Base-by-base conservation (phyloP, 106 monocot genomes). In the Acanthochlamys bracteata region DNA sequence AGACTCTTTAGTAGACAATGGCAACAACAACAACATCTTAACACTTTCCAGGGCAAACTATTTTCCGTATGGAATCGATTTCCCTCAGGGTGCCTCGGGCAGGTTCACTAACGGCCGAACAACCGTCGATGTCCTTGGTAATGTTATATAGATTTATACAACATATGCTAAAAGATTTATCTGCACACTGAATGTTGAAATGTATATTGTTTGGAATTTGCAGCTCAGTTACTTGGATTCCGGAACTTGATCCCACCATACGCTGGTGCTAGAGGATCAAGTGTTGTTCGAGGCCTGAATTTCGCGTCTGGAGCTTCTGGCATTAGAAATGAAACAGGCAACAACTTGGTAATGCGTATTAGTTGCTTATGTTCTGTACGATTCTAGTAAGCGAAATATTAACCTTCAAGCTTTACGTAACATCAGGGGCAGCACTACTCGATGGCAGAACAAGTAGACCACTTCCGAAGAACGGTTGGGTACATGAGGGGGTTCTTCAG, bases 61-160 rank as follows among this genome's bases (percentile, higher is more conserved):
- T 66, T 20, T 66, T 52, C 93, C 93, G 11, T 93, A 89, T n/a
- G 93, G 89, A 42, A 60, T 93, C 64, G 93, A 93, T 76, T 93
- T 89, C 69, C 56, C 69, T 1, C 63, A 80, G 61, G 89, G 85
- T 7, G 13, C 82, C 1, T 71, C 85, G 1, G 93, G 93, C 47
- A 57, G 93, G 73, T 93, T 93, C 82, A 83, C 67, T 73, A 93
- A 93, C 39, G 93, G 93, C 25, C 76, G 75, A 16, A 93, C 88
- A 47, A 55, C 66, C 14, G 89, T 82, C 13, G 93, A 89, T 27
- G 33, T 85, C 20, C 42, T 93, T 47, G 82, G 85, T 82, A 77
- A 43, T 43, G 43, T 43, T 61, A 27, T 58, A 17, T 23, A 7
- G 1, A 0, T 33, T 7, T 61, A 26, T 27, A 61, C n/a, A 7